Base-by-base conservation (phyloP, 2,329 filamentous ascomycete genomes). In the Didymella lethalis region DNA sequence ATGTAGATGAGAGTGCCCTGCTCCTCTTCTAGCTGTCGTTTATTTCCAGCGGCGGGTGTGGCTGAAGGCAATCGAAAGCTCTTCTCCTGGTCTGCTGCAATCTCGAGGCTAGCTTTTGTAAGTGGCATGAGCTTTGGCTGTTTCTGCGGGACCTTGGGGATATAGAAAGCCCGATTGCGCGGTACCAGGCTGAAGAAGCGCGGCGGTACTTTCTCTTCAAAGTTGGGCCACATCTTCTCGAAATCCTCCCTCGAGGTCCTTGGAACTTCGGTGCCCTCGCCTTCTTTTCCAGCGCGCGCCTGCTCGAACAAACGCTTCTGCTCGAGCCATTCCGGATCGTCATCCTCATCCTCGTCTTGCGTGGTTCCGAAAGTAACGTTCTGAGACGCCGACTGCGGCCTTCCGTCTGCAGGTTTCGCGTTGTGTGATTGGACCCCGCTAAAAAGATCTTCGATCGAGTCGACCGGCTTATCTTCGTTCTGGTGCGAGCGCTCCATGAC, bases 81-180 rank as follows among this genome's bases (percentile, higher is more conserved):
- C 67, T 93, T 92, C 75, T 96, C 92, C 65, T 96, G 91, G 68
- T 98, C 95, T 46, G 86, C 84, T 2, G 91, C 90, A 32, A 98
- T 81, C 61, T 99, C 95, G 14, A 99, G 83, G 61, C 88, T 93
- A 56, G 97, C 84, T 77, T 99, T 99, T 20, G 90, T 93, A 0
- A 93, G 92, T 5, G 93, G 85, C 3, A 98, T 83, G 16, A 91
- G 84, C 77, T 93, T 95, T 0, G 93, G 91, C 40, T 88, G 88
- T 77, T 93, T 96, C 1, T 83, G 65, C 0, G 93, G 92, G 38
- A 88, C 86, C 77, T 97, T 95, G 56, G 90, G 89, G 62, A 90
- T 84, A 77, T 91, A 94, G 54, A 88, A 84, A 1, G 92, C 90
- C 66, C 88, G 88, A 75, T 93, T 93, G 6, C 90, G 88, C 2